These are phyloP conservation scores for Diaporthe nobilis DNA, from an alignment of 2,329 filamentous ascomycete species.

Conservation along the genomic window DNA sequence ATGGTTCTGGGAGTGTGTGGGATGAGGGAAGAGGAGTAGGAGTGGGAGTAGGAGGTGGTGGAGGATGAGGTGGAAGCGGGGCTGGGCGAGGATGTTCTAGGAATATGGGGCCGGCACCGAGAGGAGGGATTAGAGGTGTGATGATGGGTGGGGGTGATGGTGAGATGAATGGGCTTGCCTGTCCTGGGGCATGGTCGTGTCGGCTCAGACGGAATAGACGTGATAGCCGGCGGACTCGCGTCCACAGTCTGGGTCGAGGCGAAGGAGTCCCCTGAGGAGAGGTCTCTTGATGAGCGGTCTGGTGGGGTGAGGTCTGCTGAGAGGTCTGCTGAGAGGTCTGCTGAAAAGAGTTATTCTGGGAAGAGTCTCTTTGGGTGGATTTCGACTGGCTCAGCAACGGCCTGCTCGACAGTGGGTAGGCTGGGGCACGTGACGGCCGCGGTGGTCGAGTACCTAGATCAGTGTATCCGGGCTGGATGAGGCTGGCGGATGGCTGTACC, in stretches of 20 bases:
- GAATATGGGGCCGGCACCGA: not conserved
- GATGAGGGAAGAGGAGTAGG: not conserved
- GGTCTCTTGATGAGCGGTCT: not conserved
- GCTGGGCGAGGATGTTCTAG: not conserved
- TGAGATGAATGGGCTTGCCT: not conserved
- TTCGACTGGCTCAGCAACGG: not conserved
- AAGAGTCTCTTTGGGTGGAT: not conserved
- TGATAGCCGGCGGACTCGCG: not conserved
- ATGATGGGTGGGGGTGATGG: not conserved
- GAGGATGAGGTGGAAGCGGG: not conserved
- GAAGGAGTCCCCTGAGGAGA: not conserved
- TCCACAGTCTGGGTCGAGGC: not conserved
- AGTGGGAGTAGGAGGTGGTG: not conserved
- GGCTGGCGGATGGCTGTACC: not conserved
- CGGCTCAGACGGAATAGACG: not conserved
- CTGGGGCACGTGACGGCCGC: not conserved
- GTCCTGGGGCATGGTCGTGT: no score
- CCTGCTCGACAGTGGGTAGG: slow-evolving; percentile 1
- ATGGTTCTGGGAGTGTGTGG: not conserved
- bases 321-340: not conserved
- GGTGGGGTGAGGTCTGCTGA: not conserved
- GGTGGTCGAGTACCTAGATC: not conserved
- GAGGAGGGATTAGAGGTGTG: not conserved
- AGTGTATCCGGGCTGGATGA: not conserved
- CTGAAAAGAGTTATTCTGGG: not conserved